These are phyloP conservation scores for Crucibulum laeve DNA, from an alignment of 768 basidiomycete genomes.

Conservation along the genomic window DNA sequence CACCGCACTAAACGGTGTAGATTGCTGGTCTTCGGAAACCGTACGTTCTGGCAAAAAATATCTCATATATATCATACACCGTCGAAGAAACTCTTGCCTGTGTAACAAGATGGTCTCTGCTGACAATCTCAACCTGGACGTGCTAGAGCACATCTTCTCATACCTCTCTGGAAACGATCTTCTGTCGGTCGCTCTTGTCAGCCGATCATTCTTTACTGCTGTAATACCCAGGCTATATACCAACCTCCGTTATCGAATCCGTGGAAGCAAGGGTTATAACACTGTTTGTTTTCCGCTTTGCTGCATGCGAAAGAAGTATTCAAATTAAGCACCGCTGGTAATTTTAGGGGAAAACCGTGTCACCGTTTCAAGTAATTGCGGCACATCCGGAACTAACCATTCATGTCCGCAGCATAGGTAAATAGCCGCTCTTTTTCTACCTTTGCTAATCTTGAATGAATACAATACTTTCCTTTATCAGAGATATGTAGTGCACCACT, in stretches of 20 bases:
- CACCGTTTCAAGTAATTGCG: constrained; percentile 58
- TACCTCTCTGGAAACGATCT: constrained; percentile 54
- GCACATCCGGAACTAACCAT: constrained; percentile 48
- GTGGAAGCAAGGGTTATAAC: constrained; percentile 56
- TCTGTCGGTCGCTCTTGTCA: constrained; percentile 58
- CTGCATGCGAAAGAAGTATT: too few species aligned
- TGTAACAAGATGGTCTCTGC: constrained; percentile 66
- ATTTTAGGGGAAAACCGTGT: constrained; percentile 32
- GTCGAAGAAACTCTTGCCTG: neutral
- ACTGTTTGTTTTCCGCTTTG: constrained; percentile 27
- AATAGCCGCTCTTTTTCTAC: neutral
- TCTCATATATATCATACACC: neutral
- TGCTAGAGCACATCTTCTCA: constrained; percentile 63
- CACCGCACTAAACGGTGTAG: too few species aligned
- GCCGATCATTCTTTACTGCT: constrained; percentile 58
- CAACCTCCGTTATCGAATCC: constrained; percentile 47
- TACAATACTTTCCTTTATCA: constrained; percentile 16
- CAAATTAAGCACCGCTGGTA: too few species aligned
- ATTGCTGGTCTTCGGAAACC: too few species aligned
- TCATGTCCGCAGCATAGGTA: constrained; percentile 60
- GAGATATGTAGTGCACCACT: constrained; percentile 48
- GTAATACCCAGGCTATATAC: constrained; percentile 62
- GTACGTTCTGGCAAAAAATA: too few species aligned
- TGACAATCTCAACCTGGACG: constrained; percentile 68
- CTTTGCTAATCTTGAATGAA: neutral